A percentile compares a stretch with the other conserved stretches of the same genome.
Evolutionary conservation across 345 rosid species (phyloP).

Genomic region (Corchorus olitorius): DNA sequence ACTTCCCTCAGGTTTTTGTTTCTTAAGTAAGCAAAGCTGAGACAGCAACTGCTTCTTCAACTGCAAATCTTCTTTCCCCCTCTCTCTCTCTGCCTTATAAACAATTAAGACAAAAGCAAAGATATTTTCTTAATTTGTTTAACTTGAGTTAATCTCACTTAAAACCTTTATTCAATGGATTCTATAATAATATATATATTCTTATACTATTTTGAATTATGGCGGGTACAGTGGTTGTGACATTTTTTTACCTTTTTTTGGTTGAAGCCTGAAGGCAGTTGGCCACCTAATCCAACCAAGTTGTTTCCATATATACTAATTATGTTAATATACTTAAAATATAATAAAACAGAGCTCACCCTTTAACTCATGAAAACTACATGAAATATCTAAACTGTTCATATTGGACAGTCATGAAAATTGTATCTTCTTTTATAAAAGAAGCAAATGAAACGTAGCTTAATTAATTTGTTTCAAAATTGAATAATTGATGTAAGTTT

Average conservation of each 20-base stretch:
- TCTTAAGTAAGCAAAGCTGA: conserved; percentile 45
- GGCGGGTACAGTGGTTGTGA: conserved; percentile 38
- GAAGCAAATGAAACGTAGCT: too few species aligned
- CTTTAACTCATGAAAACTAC: not conserved
- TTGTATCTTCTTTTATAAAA: not conserved
- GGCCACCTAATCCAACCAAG: conserved; percentile 41
- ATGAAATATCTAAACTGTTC: not conserved
- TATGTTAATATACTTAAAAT: too few species aligned
- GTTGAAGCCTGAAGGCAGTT: conserved; percentile 33
- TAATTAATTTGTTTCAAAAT: not conserved
- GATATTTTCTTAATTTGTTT: not conserved
- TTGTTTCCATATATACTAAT: not conserved
- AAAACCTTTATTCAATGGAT: conserved; percentile 10
- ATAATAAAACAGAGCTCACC: not conserved
- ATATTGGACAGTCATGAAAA: not conserved
- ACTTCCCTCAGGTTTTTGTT: conserved; percentile 57
- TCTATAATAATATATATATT: not conserved
- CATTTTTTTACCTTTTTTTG: not conserved
- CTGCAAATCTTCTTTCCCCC: conserved; percentile 7
- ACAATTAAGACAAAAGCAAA: conserved; percentile 12
- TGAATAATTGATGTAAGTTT: not conserved
- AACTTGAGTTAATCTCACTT: conserved; percentile 17
- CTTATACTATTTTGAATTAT: conserved; percentile 27
- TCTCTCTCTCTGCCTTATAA: not conserved
- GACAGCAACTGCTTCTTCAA: conserved; percentile 40